Evolutionary conservation across 2,329 filamentous ascomycete genomes (phyloP).

Genomic region (Ophiocordyceps camponoti-floridani): DNA sequence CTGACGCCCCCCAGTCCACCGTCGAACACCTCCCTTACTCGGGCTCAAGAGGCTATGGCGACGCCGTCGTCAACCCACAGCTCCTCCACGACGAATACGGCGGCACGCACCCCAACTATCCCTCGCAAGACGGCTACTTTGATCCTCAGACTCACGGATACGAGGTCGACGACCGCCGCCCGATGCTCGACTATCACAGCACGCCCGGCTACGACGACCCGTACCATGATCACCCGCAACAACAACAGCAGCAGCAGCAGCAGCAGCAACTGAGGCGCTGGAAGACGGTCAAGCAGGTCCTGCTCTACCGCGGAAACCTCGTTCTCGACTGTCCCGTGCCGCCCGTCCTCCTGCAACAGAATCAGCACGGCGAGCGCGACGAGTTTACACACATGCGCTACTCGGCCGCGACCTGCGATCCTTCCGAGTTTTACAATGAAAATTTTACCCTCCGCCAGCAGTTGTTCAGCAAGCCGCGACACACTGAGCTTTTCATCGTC

Average conservation of each 20-base stretch:
- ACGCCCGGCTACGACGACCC: slow-evolving; percentile 18
- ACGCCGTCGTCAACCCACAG: slow-evolving; percentile 66
- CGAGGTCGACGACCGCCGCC: slow-evolving; percentile 53
- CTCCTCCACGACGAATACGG: slow-evolving; percentile 53
- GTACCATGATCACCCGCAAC: slow-evolving; percentile 24
- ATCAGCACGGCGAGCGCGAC: slow-evolving; percentile 81
- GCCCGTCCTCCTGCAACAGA: slow-evolving; percentile 68
- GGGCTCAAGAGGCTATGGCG: slow-evolving; percentile 29
- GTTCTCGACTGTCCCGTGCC: slow-evolving; percentile 94
- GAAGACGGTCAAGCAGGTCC: slow-evolving; percentile 99
- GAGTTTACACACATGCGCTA: slow-evolving; percentile 89
- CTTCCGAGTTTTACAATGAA: slow-evolving; percentile 68
- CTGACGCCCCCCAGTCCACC: slow-evolving; percentile 12
- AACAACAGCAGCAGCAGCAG: slow-evolving; percentile 17
- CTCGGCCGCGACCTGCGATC: slow-evolving; percentile 86
- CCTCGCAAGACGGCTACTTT: slow-evolving; percentile 49
- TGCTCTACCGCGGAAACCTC: slow-evolving; percentile 88
- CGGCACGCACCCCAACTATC: slow-evolving; percentile 12
- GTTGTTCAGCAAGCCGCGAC: slow-evolving; percentile 78
- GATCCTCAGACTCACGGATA: slow-evolving; percentile 33
- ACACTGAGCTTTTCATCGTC: slow-evolving; percentile 91
- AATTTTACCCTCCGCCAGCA: slow-evolving; percentile 85
- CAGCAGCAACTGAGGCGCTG: slow-evolving; percentile 53
- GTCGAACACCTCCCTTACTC: slow-evolving; percentile 30
- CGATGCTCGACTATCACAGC: slow-evolving; percentile 54